Evolutionary conservation across 1,139 yeast species (phyloP).

Genomic region (Geotrichum klebahnii): DNA sequence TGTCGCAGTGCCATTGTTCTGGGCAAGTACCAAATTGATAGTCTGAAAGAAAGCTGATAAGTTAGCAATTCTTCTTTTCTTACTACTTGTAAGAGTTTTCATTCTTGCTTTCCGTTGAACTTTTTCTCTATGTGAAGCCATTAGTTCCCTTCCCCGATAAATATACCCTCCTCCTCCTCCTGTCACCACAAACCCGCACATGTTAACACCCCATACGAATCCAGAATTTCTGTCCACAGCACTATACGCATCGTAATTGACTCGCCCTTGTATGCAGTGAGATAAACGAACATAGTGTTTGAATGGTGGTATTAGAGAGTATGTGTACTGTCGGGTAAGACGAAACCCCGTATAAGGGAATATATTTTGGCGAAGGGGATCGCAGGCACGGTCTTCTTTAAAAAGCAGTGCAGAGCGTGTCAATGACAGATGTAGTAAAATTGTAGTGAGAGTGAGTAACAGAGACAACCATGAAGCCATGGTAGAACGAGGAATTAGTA

Average conservation of each 20-base stretch:
- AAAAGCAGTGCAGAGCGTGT: slow-evolving; percentile 7
- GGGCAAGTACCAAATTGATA: background rate
- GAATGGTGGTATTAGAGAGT: slow-evolving; percentile 33
- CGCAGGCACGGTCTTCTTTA: slow-evolving; percentile 41
- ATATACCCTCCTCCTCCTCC: background rate
- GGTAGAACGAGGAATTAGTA: too few relatives aligned
- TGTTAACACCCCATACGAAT: slow-evolving; percentile 51
- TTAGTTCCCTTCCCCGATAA: background rate
- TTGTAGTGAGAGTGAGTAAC: background rate
- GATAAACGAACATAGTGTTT: slow-evolving; percentile 48
- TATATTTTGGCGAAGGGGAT: slow-evolving; percentile 37
- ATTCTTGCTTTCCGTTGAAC: background rate
- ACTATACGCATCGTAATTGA: slow-evolving; percentile 46
- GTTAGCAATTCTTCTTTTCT: background rate
- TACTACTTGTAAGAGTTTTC: background rate
- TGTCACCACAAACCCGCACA: slow-evolving; percentile 43
- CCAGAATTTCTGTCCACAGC: slow-evolving; percentile 42
- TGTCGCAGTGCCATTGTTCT: background rate
- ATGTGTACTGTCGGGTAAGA: slow-evolving; percentile 48
- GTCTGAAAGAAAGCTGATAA: background rate
- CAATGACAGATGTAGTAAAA: too few relatives aligned
- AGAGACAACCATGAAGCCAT: background rate
- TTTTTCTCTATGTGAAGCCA: background rate
- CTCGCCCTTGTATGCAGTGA: slow-evolving; percentile 55
- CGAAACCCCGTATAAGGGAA: slow-evolving; percentile 58